Evolutionary conservation across 352 stramenopile species (phyloP).

Genomic region (Globisporangium uncinulatum): DNA sequence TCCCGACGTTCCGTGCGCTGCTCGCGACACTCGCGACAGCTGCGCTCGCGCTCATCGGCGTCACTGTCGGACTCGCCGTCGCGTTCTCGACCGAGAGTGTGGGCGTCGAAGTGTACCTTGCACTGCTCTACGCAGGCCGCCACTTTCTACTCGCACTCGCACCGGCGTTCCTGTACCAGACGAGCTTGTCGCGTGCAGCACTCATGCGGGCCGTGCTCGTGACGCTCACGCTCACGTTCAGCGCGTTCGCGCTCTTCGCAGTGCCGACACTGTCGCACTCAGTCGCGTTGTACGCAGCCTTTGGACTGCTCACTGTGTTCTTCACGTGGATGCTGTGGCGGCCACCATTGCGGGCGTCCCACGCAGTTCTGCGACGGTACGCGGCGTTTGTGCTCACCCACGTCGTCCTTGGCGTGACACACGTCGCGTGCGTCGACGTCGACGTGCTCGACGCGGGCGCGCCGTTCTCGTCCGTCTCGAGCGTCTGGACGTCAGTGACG

Average conservation of each 20-base stretch:
- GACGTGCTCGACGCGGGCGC: constrained; percentile 38
- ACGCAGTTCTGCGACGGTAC: constrained; percentile 29
- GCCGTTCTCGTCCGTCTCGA: constrained; percentile 45
- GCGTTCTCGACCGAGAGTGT: constrained; percentile 28
- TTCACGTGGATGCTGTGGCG: constrained; percentile 9
- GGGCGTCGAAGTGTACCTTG: constrained; percentile 7
- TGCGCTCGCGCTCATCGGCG: constrained; percentile 20
- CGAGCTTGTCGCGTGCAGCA: constrained; percentile 38
- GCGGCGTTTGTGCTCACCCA: constrained; percentile 40
- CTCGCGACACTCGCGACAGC: constrained; percentile 33
- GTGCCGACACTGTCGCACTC: neutral
- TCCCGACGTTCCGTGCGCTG: constrained; percentile 56
- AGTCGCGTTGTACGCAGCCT: constrained; percentile 9
- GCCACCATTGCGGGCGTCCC: constrained; percentile 21
- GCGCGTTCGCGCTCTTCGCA: constrained; percentile 17
- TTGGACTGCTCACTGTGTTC: constrained; percentile 3
- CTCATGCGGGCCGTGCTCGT: constrained; percentile 12
- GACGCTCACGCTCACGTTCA: constrained; percentile 30
- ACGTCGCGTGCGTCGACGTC: constrained; percentile 41
- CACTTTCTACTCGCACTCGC: constrained; percentile 57
- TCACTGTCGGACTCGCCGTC: constrained; percentile 40
- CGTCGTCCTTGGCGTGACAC: constrained; percentile 30
- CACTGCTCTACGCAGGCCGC: constrained; percentile 40
- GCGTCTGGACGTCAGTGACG: constrained; percentile 36
- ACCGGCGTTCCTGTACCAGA: constrained; percentile 55